phyloP scores from a whole-genome alignment of 192 early-diverging fungal species.

The Mortierella antarctica region DNA sequence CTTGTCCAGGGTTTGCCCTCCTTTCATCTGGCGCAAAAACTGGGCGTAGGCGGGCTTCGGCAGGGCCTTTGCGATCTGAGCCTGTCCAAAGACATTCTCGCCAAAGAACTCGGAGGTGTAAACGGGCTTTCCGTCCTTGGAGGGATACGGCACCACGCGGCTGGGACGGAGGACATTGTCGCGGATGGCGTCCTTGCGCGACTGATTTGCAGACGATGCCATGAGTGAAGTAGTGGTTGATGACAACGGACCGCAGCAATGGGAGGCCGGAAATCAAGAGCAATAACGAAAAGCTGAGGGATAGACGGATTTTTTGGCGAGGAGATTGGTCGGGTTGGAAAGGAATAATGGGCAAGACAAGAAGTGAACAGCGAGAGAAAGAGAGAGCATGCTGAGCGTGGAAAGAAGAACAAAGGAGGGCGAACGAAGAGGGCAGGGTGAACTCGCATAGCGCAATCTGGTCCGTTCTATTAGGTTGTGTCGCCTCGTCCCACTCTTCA shows the following conservation, averaged over 20 bases:
- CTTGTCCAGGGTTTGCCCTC: slow-evolving; percentile 88
- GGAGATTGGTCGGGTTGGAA: background rate
- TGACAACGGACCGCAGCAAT: no score
- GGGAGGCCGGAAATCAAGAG: no score
- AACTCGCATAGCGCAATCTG: no score
- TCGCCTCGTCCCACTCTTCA: background rate
- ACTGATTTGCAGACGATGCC: slow-evolving; percentile 47
- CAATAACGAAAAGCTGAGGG: no score
- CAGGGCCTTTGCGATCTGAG: slow-evolving; percentile 86
- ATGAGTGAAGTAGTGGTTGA: no score
- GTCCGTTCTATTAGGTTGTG: background rate
- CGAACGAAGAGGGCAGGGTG: no score
- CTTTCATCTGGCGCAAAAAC: slow-evolving; percentile 94
- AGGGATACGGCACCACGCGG: slow-evolving; percentile 85
- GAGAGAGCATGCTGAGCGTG: no score
- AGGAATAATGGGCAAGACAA: background rate
- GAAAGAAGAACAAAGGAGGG: no score
- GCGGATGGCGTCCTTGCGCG: slow-evolving; percentile 56
- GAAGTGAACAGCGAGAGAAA: no score
- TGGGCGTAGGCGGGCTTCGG: slow-evolving; percentile 96
- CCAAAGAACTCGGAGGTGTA: slow-evolving; percentile 94
- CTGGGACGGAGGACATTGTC: slow-evolving; percentile 70
- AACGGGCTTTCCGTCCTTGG: slow-evolving; percentile 72
- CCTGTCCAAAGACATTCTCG: slow-evolving; percentile 93
- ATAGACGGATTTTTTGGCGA: background rate